Evolutionary conservation across 805 yeast species (phyloP), one percentile per base, ranked within the genome.

Genomic region (Candida patagonica): DNA sequence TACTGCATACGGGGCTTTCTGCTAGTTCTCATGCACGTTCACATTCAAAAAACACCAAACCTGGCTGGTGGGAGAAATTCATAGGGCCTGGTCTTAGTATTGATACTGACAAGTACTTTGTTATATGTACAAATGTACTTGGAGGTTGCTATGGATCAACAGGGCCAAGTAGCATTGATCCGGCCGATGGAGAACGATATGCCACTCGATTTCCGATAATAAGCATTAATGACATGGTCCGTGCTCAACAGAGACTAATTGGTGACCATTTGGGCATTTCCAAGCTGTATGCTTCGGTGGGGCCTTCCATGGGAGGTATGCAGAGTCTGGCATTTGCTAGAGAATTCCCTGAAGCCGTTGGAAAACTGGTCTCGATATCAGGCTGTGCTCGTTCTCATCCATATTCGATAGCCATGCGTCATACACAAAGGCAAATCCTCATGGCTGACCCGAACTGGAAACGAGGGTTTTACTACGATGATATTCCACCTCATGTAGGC

Each of bases 301-400:
- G 96, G 5, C 79, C 94, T 2, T 84, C 95, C 0, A 84, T 88
- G 94, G 96, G 96, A n/a, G 96, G 96, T n/a, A 86, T 88, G 96
- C 96, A 87, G 63, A 78, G 89, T 6, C 68, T 88, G 41, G 94
- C 96, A 0, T 84, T 77, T 59, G 95, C 86, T 1, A 71, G 76
- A 56, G 94, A 82, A 54, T 88, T 82, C 52, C 82, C 94, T 1
- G 78, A 80, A 35, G 73, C 69, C 41, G 95, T 87, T 2, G 72
- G 70, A 5, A 77, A 80, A 40, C 70, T 88, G 2, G 74, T 86
- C 1, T 73, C 84, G n/a, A 83, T 88, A 22, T 79, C 89, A 31
- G 96, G 94, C 2, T 87, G 96, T 65, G 95, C 95, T 2, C 71
- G 94, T 54, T 84, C 95, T 1, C 96, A 88, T 58, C 96, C 96